Percentiles rank a stretch among this genome's conserved stretches.
Conservation (phyloP, 1,284 basidiomycete species). For the Flammula alnicola region DNA sequence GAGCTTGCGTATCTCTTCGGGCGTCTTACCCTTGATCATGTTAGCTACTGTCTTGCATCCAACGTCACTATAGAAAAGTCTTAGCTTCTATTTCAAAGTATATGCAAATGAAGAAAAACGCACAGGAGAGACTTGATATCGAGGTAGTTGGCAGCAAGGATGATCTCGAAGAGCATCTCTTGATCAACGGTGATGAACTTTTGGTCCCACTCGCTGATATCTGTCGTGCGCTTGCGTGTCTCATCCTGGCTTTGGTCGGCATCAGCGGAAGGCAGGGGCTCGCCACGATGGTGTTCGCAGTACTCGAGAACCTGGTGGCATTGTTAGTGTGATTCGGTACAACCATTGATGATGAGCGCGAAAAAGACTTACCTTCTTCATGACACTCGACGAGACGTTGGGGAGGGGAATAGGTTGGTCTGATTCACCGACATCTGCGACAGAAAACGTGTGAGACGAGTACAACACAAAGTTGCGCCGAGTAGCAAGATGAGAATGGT, state of each 20-base stretch:
- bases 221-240: conserved; percentile 95
- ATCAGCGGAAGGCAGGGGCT: conserved; percentile 90
- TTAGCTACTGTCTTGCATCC: conserved; percentile 99
- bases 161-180: conserved; percentile 99
- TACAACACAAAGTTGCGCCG: conserved; percentile 6
- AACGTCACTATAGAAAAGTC: conserved; percentile 72
- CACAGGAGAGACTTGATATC: conserved; percentile 99
- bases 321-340: conserved; percentile 7
- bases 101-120: conserved; percentile 33
- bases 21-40: conserved; percentile 99
- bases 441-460: conserved; percentile 8
- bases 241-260: conserved; percentile 86
- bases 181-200: conserved; percentile 98
- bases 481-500: not conserved
- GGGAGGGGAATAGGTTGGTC: conserved; percentile 95
- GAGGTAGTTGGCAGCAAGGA: conserved; percentile 98
- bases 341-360: conserved; percentile 9
- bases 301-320: conserved; percentile 89
- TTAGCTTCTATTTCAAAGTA: conserved; percentile 3
- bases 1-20: conserved; percentile 94
- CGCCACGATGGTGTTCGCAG: conserved; percentile 98
- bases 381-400: conserved; percentile 94
- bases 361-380: conserved; percentile 81
- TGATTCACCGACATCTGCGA: conserved; percentile 87
- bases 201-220: conserved; percentile 99